Conservation (phyloP, 805 yeast species). For the Candida yuanshanica region DNA sequence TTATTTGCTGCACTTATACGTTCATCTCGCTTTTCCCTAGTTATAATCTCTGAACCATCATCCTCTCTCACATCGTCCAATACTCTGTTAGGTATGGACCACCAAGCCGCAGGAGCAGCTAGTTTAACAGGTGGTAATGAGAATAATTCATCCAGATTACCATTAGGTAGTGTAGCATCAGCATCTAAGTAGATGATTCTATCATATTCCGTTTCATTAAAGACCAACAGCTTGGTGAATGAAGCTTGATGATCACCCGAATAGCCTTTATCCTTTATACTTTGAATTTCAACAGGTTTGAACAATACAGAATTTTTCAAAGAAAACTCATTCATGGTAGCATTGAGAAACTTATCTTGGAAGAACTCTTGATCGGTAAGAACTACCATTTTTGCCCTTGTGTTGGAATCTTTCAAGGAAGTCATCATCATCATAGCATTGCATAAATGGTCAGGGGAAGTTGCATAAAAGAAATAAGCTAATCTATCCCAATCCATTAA, state of each 20-base stretch:
- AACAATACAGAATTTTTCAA: constrained; percentile 11
- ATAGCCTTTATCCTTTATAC: constrained; percentile 10
- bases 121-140: constrained; percentile 41
- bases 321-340: constrained; percentile 7
- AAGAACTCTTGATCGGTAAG: constrained; percentile 30
- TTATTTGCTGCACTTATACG: background rate
- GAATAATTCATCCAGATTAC: constrained; percentile 45
- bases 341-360: constrained; percentile 8
- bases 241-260: constrained; percentile 35
- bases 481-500: constrained; percentile 35
- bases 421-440: constrained; percentile 44
- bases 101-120: constrained; percentile 42
- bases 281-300: constrained; percentile 14
- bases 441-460: constrained; percentile 44
- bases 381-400: constrained; percentile 43
- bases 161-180: constrained; percentile 39
- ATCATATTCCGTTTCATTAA: constrained; percentile 43
- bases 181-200: constrained; percentile 55
- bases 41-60: constrained; percentile 19
- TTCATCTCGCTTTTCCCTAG: constrained; percentile 9
- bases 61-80: constrained; percentile 8
- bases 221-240: constrained; percentile 50
- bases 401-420: constrained; percentile 31
- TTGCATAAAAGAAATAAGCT: constrained; percentile 61
- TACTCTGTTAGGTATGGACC: constrained; percentile 24